Base-by-base conservation (phyloP, 2,329 filamentous ascomycete species). In the Magnaporthiopsis incrustans region DNA sequence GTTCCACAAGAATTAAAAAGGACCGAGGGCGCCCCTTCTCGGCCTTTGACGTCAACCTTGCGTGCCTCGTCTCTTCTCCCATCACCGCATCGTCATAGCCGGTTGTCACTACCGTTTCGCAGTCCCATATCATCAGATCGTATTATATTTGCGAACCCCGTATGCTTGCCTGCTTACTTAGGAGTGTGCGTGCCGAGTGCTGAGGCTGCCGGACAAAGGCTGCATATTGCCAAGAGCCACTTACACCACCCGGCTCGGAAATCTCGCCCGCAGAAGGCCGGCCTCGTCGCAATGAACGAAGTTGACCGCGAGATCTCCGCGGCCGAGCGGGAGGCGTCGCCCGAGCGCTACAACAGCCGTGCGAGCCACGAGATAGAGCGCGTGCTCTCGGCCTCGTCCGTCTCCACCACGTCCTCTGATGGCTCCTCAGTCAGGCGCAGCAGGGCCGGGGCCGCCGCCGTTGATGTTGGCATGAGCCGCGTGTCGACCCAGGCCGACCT, bases 401-500 rank as follows among this genome's bases (percentile, higher is more conserved):
- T 77, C 22, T 80, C 81, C 44, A 81, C 82, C 7, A 79, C 78
- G 0, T 80, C 81, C 12, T 78, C 78, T 1, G 78, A 79, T 25
- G 14, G 14, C 65, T 53, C 62, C 56, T 57, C 38, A 8, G 63
- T 25, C 35, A 32, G 64, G n/a, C 44, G 30, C 58, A 4, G 61
- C 57, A 25, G 33, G 57, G 44, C 44, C 22, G 70, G 71, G 38
- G 73, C 69, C 12, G 71, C 69, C 27, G 4, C 30, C 30, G 71
- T 71, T 64, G 73, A 79, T 64, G 77, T 76, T 62, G 75, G 72
- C 65, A 82, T 90, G 76, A 86, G 82, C 70, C 81, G 87, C 63
- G 73, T 86, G n/a, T 80, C 85, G 6, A 91, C 88, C 4, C 81
- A 86, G 67, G 77, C 79, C 69, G 89, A 91, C 71, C 80, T 91